Percentiles rank a stretch among this genome's conserved stretches.
Evolutionary conservation across 345 rosid species (phyloP).

Genomic region (Trapa bicornis): DNA sequence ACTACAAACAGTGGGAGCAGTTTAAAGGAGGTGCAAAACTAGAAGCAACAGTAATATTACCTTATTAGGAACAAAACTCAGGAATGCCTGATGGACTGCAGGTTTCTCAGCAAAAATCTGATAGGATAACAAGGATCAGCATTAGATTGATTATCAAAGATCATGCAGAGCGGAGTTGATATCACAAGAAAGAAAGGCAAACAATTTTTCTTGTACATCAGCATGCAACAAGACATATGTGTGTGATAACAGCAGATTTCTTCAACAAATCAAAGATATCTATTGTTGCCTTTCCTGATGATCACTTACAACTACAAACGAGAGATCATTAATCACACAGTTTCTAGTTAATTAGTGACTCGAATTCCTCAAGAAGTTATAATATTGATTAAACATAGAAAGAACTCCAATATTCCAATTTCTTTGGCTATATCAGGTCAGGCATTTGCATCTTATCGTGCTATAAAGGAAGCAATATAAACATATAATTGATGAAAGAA

Average conservation of each 20-base stretch:
- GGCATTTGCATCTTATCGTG: not conserved
- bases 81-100: conserved; percentile 75
- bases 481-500: not conserved
- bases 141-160: not conserved
- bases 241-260: not conserved
- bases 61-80: conserved; percentile 79
- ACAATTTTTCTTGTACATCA: not conserved
- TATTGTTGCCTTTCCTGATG: not conserved
- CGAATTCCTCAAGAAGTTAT: not conserved
- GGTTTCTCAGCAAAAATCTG: conserved; percentile 98
- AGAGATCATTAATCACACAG: not conserved
- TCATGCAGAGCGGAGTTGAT: not conserved
- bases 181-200: not conserved
- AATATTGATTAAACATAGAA: not conserved
- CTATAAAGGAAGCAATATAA: not conserved
- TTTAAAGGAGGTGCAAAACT: conserved; percentile 8
- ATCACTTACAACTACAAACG: not conserved
- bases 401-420: not conserved
- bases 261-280: not conserved
- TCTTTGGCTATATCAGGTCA: not conserved
- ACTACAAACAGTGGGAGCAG: not conserved
- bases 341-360: not conserved
- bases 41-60: conserved; percentile 17
- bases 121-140: conserved; percentile 1
- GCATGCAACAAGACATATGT: not conserved